A percentile compares a stretch with the other conserved stretches of the same genome.
phyloP scores from a whole-genome alignment of 2,329 filamentous ascomycete species.

The Fusarium sp. region DNA sequence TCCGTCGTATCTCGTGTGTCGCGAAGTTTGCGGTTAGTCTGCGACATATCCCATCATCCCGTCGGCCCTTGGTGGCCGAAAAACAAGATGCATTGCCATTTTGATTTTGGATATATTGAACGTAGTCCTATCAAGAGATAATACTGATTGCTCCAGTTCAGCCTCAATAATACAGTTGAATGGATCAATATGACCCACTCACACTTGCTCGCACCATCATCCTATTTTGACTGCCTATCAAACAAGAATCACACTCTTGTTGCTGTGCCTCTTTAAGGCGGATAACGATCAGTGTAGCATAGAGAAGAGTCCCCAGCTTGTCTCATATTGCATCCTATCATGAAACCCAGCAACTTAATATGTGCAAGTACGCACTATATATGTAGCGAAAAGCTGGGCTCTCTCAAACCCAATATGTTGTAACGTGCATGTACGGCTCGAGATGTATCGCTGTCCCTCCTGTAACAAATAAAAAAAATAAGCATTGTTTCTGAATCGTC shows the following conservation, averaged over 20 bases:
- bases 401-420: background rate
- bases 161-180: background rate
- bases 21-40: background rate
- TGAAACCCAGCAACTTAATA: background rate
- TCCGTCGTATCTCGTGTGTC: conserved; percentile 7
- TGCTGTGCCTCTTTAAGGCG: background rate
- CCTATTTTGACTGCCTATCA: background rate
- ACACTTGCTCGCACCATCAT: conserved; percentile 19
- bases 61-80: background rate
- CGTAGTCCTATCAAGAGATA: background rate
- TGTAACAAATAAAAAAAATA: conserved; percentile 10
- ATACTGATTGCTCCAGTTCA: background rate
- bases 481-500: background rate
- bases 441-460: background rate
- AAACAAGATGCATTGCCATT: background rate
- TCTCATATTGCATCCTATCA: background rate
- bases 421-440: background rate
- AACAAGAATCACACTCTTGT: background rate
- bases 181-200: conserved; percentile 9
- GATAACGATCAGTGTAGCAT: background rate
- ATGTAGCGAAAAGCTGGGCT: conserved; percentile 5
- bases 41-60: background rate
- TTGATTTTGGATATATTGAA: background rate
- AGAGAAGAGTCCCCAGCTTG: background rate
- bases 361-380: background rate